Evolutionary conservation across 75 land plant genomes (phyloP).

Genomic region (Selaginella moellendorffii): DNA sequence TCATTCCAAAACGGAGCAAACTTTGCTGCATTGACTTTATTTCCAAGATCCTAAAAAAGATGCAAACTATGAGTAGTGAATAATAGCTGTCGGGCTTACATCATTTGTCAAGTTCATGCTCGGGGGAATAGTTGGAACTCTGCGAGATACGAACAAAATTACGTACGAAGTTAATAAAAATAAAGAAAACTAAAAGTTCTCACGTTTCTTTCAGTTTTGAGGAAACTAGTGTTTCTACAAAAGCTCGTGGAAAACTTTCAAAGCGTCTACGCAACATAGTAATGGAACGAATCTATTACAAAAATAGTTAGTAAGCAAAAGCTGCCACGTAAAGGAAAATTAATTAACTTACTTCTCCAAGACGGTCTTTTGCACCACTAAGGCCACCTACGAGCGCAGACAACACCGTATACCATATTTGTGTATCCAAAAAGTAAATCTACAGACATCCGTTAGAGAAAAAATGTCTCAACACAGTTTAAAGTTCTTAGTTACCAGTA

Average conservation of each 20-base stretch:
- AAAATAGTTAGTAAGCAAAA: not conserved
- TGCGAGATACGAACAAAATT: not conserved
- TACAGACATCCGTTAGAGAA: slow-evolving; percentile 13
- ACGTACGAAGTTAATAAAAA: no score
- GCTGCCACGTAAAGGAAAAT: no score
- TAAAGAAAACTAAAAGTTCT: not conserved
- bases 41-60: not conserved
- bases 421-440: slow-evolving; percentile 81
- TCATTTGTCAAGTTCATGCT: not conserved
- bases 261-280: slow-evolving; percentile 90
- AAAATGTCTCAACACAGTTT: not conserved
- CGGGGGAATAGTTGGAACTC: not conserved
- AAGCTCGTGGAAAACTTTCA: slow-evolving; percentile 82
- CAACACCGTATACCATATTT: slow-evolving; percentile 74
- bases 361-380: slow-evolving; percentile 66
- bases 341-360: slow-evolving; percentile 67
- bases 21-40: slow-evolving; percentile 43
- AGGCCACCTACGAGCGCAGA: slow-evolving; percentile 85
- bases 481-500: slow-evolving; percentile 41
- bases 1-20: slow-evolving; percentile 96
- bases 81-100: not conserved
- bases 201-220: slow-evolving; percentile 1
- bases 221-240: slow-evolving; percentile 56
- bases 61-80: not conserved
- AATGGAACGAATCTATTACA: slow-evolving; percentile 61